phyloP scores from a whole-genome alignment of 2,329 filamentous ascomycete species.

The Trichoderma semiorbis region DNA sequence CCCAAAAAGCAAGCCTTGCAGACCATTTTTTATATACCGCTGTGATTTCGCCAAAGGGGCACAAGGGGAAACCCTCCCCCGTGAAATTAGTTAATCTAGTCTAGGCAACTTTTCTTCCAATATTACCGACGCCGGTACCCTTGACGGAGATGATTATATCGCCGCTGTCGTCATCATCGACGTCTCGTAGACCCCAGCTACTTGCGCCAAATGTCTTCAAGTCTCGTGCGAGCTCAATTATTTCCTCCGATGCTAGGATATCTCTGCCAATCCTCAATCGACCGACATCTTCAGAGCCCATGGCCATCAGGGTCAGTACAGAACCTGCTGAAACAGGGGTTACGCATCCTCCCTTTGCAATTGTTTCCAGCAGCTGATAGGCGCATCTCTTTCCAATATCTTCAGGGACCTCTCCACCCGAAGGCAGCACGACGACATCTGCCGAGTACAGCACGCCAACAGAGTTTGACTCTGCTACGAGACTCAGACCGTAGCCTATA shows the following conservation, averaged over 20 bases:
- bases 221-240: slow-evolving; percentile 78
- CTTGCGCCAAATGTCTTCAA: slow-evolving; percentile 84
- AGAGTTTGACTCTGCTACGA: slow-evolving; percentile 89
- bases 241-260: slow-evolving; percentile 75
- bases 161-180: slow-evolving; percentile 59
- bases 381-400: slow-evolving; percentile 87
- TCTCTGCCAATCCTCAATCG: slow-evolving; percentile 77
- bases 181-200: slow-evolving; percentile 84
- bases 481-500: slow-evolving; percentile 84
- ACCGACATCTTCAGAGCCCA: slow-evolving; percentile 95
- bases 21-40: not conserved
- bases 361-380: slow-evolving; percentile 80
- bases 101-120: slow-evolving; percentile 80
- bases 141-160: slow-evolving; percentile 89
- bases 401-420: slow-evolving; percentile 81
- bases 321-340: slow-evolving; percentile 68
- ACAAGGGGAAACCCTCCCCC: not conserved
- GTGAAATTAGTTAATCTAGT: slow-evolving; percentile 15
- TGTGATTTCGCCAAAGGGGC: not conserved
- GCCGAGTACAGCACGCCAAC: slow-evolving; percentile 80
- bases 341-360: slow-evolving; percentile 79
- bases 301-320: slow-evolving; percentile 87
- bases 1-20: not conserved
- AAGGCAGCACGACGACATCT: slow-evolving; percentile 70
- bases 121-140: slow-evolving; percentile 88